Evolutionary conservation across 768 basidiomycete genomes (phyloP), one percentile per base, ranked within the genome.

Genomic region (Pleurotus giganteus): DNA sequence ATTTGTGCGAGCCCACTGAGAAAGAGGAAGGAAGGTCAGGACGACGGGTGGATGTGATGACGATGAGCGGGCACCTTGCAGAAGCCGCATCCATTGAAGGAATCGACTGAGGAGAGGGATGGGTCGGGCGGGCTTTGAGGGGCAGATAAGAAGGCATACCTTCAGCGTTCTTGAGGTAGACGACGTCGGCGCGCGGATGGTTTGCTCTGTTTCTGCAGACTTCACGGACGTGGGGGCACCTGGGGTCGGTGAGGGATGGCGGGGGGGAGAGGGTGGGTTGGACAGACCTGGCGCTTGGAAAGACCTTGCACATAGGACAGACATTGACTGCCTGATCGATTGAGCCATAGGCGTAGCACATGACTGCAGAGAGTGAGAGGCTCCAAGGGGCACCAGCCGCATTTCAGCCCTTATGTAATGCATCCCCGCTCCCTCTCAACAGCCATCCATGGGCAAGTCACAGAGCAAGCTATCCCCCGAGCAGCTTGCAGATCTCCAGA

Each of bases 391-490:
- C 63, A 71, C 66, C 64, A 69, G 70, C 65, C 65, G 68, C 66
- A 72, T 68, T 69, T 72, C n/a, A n/a, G n/a, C 31, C 31, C 6
- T 32, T 32, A 32, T 32, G 31, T 32, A 32, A 32, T 32, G 13
- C 6, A 32, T 32, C n/a, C n/a, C n/a, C 34, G 34, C 11, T 36
- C 2, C 34, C 39, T 49, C 29, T 34, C 42, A 32, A 32, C 28
- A 54, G 54, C 51, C 53, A 43, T 47, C 55, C 50, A 98, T 98
- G 97, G 97, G 97, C 72, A 98, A 98, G 77, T 89, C 92, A 29
- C 94, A 98, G 72, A 91, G 88, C 63, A 99, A 98, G 73, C 83
- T 99, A 43, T 88, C 92, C 12, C 85, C 89, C 39, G 96, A 98
- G 58, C 93, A 98, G 72, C 86, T 99, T 58, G 79, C 87, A 15